Evolutionary conservation across 2,329 filamentous ascomycete species (phyloP).

Genomic region (Talaromyces albobiverticillius): DNA sequence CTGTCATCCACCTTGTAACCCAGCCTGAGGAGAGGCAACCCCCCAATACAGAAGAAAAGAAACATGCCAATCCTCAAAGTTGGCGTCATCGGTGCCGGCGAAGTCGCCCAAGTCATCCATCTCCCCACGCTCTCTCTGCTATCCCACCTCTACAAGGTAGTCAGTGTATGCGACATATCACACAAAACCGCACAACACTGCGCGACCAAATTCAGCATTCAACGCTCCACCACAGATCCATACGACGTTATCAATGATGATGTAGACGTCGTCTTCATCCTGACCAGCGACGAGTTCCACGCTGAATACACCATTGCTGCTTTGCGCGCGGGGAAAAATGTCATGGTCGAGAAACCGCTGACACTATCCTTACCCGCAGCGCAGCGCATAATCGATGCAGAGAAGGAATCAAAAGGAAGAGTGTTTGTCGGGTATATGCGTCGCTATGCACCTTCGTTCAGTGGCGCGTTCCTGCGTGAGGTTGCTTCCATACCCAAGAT

Average conservation of each 20-base stretch:
- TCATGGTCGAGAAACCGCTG: conserved; percentile 60
- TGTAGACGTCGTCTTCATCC: conserved; percentile 55
- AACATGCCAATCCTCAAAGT: conserved; percentile 24
- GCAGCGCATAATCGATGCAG: conserved; percentile 49
- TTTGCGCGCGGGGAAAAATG: conserved; percentile 54
- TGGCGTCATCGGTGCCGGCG: conserved; percentile 36
- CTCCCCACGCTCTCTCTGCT: conserved; percentile 50
- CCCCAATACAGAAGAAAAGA: too few species aligned
- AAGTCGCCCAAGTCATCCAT: conserved; percentile 53
- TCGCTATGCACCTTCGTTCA: conserved; percentile 58
- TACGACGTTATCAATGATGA: conserved; percentile 43
- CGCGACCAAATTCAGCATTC: conserved; percentile 19
- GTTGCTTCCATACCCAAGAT: conserved; percentile 52
- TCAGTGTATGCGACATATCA: conserved; percentile 51
- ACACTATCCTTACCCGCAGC: conserved; percentile 49
- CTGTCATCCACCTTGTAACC: too few species aligned
- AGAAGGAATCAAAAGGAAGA: conserved; percentile 39
- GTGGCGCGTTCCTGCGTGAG: conserved; percentile 52
- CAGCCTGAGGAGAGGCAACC: too few species aligned
- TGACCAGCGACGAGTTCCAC: conserved; percentile 56
- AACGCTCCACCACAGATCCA: conserved; percentile 34
- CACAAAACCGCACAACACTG: conserved; percentile 10
- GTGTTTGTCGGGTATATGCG: conserved; percentile 63
- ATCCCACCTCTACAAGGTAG: conserved; percentile 44
- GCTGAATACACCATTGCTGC: conserved; percentile 51